Evolutionary conservation across 2,329 filamentous ascomycete species (phyloP).

Genomic region (Colletotrichum karsti): DNA sequence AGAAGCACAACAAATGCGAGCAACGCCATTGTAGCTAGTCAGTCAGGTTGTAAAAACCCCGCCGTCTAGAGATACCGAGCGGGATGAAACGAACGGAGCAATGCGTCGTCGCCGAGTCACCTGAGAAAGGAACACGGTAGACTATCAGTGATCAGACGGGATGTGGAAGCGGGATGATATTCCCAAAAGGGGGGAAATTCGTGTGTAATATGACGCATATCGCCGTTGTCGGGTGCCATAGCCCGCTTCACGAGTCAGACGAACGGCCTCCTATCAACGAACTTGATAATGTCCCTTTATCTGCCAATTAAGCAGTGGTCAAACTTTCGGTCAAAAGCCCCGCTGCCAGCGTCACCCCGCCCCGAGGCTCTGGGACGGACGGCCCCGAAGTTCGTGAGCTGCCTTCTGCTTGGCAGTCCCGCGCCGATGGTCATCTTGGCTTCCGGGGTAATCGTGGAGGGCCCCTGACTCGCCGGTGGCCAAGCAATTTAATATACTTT

Average conservation of each 20-base stretch:
- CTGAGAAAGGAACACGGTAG: neutral
- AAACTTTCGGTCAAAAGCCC: neutral
- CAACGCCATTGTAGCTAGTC: conserved; percentile 2
- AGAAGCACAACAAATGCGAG: neutral
- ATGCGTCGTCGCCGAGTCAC: neutral
- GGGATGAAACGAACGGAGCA: neutral
- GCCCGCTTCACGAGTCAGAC: conserved; percentile 17
- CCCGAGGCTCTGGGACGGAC: neutral
- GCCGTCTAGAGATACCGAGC: neutral
- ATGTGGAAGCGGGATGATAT: neutral
- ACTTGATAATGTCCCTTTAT: neutral
- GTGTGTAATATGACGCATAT: conserved; percentile 7
- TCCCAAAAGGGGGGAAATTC: neutral
- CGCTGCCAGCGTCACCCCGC: neutral
- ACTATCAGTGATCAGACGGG: neutral
- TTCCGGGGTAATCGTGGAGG: conserved; percentile 24
- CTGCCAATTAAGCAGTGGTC: neutral
- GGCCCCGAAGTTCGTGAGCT: neutral
- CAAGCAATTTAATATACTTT: conserved; percentile 18
- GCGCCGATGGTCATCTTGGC: conserved; percentile 2
- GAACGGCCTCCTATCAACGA: neutral
- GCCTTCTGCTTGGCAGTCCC: neutral
- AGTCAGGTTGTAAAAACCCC: neutral
- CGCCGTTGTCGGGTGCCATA: conserved; percentile 8
- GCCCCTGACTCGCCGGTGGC: conserved; percentile 10